These are phyloP conservation scores for Pseudocercospora pini-densiflorae DNA, from an alignment of 2,329 filamentous ascomycete genomes.

Conservation along the genomic window DNA sequence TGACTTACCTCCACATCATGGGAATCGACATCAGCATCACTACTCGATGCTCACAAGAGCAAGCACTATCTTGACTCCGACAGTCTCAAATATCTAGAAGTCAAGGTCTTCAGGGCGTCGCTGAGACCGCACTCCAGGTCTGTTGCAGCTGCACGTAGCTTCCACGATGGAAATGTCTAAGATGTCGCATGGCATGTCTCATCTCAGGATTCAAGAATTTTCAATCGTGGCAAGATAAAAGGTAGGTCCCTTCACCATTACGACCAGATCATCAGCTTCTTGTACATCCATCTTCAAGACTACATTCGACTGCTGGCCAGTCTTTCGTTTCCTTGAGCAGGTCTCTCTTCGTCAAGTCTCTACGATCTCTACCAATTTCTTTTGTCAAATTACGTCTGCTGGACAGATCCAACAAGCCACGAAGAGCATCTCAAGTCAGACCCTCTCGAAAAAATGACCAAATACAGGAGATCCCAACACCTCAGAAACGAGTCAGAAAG, in stretches of 20 bases:
- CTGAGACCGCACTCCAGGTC: not conserved
- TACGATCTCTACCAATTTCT: not conserved
- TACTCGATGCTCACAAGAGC: not conserved
- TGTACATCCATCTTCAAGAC: not conserved
- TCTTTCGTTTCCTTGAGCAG: not conserved
- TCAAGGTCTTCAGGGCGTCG: not conserved
- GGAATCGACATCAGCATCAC: not conserved
- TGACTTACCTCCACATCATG: too few species aligned
- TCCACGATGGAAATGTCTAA: not conserved
- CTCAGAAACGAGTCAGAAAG: too few species aligned
- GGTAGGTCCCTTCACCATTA: not conserved
- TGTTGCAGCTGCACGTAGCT: not conserved
- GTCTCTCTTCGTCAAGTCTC: not conserved
- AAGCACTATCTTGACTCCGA: not conserved
- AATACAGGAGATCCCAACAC: too few species aligned
- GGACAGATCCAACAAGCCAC: too few species aligned
- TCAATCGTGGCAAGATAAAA: not conserved
- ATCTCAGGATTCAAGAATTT: not conserved
- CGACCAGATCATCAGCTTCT: not conserved
- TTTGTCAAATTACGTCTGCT: too few species aligned
- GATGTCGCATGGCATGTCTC: not conserved
- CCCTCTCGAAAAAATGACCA: too few species aligned
- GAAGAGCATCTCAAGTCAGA: too few species aligned
- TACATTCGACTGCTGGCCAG: constrained; percentile 4
- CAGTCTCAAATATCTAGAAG: not conserved